Percentiles rank a stretch among this genome's conserved stretches.
phyloP scores from a whole-genome alignment of 352 stramenopile species.

The Vaucheria bursata region DNA sequence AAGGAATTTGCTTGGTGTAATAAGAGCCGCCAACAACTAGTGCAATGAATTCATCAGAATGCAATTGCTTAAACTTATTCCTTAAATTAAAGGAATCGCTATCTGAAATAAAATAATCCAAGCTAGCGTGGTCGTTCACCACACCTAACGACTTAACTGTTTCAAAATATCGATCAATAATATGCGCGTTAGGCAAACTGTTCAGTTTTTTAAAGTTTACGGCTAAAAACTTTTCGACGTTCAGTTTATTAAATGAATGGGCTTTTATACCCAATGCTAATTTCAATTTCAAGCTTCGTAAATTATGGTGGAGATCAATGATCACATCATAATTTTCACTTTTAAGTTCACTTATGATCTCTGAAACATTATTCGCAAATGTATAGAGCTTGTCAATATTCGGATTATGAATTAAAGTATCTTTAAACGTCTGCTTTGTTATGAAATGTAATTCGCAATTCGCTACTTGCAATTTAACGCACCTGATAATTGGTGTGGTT shows the following conservation, averaged over 20 bases:
- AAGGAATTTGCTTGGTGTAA: not conserved
- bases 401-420: conserved; percentile 4
- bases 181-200: not conserved
- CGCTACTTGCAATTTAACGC: not conserved
- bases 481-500: not conserved
- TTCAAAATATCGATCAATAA: not conserved
- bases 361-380: not conserved
- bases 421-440: not conserved
- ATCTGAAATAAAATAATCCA: not conserved
- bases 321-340: not conserved
- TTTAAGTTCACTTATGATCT: not conserved
- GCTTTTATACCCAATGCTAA: not conserved
- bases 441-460: not conserved
- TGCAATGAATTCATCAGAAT: not conserved
- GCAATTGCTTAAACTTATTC: not conserved
- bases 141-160: not conserved
- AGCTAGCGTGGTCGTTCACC: not conserved
- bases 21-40: conserved; percentile 3
- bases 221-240: not conserved
- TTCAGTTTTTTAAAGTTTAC: not conserved
- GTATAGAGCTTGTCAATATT: not conserved
- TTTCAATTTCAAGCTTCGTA: conserved; percentile 3
- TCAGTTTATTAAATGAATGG: conserved; percentile 2
- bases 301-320: not conserved
- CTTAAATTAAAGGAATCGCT: not conserved